phyloP scores from a whole-genome alignment of 257 asterid species.

The Solanum virginianum region DNA sequence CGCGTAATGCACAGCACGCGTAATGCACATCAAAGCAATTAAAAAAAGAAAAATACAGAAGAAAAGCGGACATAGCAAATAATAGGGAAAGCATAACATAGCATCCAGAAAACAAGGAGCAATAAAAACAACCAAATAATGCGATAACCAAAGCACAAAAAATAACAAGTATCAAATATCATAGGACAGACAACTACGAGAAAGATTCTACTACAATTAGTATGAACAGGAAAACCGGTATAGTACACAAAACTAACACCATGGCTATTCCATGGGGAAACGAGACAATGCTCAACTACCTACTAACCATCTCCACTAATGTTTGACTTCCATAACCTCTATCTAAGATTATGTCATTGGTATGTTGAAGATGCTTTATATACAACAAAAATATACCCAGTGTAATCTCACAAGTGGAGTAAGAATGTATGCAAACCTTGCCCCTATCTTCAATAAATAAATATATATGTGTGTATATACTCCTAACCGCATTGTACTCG shows the following conservation, averaged over 20 bases:
- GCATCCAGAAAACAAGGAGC: not conserved
- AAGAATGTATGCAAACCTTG: not conserved
- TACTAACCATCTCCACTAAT: not conserved
- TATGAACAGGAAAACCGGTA: not conserved
- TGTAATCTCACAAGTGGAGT: not conserved
- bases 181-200: not conserved
- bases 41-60: not conserved
- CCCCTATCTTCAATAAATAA: not conserved
- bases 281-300: not conserved
- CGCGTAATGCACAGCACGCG: not conserved
- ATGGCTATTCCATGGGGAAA: not conserved
- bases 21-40: not conserved
- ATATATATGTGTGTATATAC: not conserved
- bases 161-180: not conserved
- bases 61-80: not conserved
- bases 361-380: not conserved
- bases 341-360: not conserved
- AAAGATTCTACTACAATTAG: not conserved
- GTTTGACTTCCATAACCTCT: not conserved
- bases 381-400: not conserved
- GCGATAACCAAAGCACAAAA: not conserved
- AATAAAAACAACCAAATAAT: not conserved
- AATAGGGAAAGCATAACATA: not conserved
- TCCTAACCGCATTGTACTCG: constrained; percentile 94
- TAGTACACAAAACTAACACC: not conserved